phyloP scores from a whole-genome alignment of 2,329 filamentous ascomycete genomes.

The Pyrenochaeta sp. region DNA sequence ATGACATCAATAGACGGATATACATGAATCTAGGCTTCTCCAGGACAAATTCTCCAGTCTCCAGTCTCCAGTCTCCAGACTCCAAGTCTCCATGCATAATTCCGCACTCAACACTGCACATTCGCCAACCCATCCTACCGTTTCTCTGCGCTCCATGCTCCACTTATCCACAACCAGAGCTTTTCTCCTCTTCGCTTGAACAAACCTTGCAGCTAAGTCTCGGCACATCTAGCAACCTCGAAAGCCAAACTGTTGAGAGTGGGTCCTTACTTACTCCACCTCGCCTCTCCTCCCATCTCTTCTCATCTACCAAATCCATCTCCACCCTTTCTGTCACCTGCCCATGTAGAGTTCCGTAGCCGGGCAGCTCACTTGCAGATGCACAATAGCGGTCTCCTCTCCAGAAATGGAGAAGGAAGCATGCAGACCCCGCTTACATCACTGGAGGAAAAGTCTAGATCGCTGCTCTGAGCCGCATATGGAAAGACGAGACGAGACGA shows the following conservation, averaged over 20 bases:
- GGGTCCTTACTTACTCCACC: constrained; percentile 8
- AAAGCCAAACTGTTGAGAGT: constrained; percentile 28
- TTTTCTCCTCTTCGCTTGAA: not conserved
- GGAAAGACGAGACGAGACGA: no score
- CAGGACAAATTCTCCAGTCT: not conserved
- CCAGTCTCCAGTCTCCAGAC: not conserved
- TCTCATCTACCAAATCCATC: not conserved
- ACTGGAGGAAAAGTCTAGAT: no score
- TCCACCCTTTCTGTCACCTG: not conserved
- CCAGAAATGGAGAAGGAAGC: no score
- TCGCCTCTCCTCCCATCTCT: not conserved
- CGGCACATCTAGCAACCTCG: constrained; percentile 1
- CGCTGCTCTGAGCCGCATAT: no score
- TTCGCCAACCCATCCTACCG: not conserved
- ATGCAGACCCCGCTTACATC: no score
- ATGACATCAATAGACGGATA: not conserved
- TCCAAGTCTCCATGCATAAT: not conserved
- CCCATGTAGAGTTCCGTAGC: no score
- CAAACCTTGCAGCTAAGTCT: not conserved
- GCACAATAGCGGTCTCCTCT: no score
- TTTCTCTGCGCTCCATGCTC: not conserved
- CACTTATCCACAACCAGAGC: not conserved
- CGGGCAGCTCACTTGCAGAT: no score
- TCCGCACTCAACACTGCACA: not conserved
- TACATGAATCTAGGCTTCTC: not conserved